Percentiles rank a stretch among this genome's conserved stretches.
These are phyloP conservation scores for Mortierella sp. DNA, from an alignment of 371 early-diverging fungal genomes.

Conservation along the genomic window DNA sequence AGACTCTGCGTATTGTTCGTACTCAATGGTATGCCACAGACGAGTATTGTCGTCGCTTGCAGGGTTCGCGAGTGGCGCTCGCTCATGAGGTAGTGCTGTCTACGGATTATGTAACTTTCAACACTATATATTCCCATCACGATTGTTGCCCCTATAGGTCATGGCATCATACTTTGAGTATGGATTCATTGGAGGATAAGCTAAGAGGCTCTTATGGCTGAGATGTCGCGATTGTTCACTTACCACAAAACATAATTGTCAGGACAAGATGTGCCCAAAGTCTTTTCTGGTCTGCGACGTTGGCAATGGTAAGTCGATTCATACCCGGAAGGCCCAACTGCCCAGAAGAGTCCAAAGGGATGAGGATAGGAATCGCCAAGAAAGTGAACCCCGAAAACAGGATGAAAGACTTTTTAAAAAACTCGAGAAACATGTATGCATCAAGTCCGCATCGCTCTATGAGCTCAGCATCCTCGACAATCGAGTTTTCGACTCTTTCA, in stretches of 20 bases:
- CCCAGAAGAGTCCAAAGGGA: slow-evolving; percentile 33
- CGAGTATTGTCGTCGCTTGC: slow-evolving; percentile 75
- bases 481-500: slow-evolving; percentile 1
- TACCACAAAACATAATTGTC: slow-evolving; percentile 47
- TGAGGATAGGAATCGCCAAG: slow-evolving; percentile 41
- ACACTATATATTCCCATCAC: slow-evolving; percentile 17
- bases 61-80: slow-evolving; percentile 54
- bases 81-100: slow-evolving; percentile 36
- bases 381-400: slow-evolving; percentile 39
- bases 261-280: slow-evolving; percentile 53
- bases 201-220: neutral
- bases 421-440: slow-evolving; percentile 51
- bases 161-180: too few relatives aligned
- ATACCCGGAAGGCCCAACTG: slow-evolving; percentile 38
- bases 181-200: too few relatives aligned
- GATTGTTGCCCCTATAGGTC: slow-evolving; percentile 21
- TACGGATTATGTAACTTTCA: slow-evolving; percentile 30
- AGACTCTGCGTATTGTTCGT: slow-evolving; percentile 59
- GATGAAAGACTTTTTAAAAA: slow-evolving; percentile 42
- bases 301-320: slow-evolving; percentile 51
- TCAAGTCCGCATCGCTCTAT: slow-evolving; percentile 44
- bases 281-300: slow-evolving; percentile 36
- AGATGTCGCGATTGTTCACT: neutral
- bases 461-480: slow-evolving; percentile 19
- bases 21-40: slow-evolving; percentile 69